These are phyloP conservation scores for Candida takata DNA, from an alignment of 805 yeast species.

Conservation along the genomic window DNA sequence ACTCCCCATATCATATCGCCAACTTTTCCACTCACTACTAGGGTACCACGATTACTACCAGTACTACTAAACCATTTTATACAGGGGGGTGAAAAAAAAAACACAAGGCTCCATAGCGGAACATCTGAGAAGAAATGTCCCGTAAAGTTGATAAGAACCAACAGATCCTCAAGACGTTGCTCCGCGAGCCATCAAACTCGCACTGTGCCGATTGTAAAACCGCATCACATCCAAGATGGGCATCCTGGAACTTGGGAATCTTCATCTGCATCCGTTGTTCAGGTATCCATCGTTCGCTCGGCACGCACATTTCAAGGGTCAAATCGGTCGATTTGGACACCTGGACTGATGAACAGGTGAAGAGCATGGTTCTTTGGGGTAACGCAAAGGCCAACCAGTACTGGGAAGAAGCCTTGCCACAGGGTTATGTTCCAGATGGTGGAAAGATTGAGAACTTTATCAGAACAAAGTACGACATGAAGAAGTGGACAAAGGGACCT, in stretches of 20 bases:
- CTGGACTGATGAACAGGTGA: constrained; percentile 92
- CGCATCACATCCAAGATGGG: constrained; percentile 93
- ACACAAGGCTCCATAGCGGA: no score
- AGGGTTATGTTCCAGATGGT: constrained; percentile 68
- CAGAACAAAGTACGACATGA: constrained; percentile 84
- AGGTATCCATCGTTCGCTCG: constrained; percentile 92
- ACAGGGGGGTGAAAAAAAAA: no score
- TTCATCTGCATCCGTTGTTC: constrained; percentile 93
- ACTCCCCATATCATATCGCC: no score
- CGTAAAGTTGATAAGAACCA: constrained; percentile 21
- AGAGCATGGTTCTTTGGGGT: constrained; percentile 80
- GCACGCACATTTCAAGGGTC: constrained; percentile 90
- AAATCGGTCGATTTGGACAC: constrained; percentile 92
- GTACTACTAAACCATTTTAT: no score
- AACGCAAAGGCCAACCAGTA: constrained; percentile 67
- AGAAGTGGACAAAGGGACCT: constrained; percentile 70
- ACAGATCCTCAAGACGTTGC: constrained; percentile 60
- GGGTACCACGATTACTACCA: no score
- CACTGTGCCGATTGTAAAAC: constrained; percentile 89
- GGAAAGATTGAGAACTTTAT: constrained; percentile 84
- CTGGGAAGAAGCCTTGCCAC: constrained; percentile 81
- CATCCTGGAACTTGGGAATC: constrained; percentile 91
- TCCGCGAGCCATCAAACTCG: constrained; percentile 72
- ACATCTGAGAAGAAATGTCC: no score
- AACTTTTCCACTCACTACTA: no score